Evolutionary conservation across 345 rosid species (phyloP), one percentile per base, ranked within the genome.

Genomic region (Triadica sebifera): DNA sequence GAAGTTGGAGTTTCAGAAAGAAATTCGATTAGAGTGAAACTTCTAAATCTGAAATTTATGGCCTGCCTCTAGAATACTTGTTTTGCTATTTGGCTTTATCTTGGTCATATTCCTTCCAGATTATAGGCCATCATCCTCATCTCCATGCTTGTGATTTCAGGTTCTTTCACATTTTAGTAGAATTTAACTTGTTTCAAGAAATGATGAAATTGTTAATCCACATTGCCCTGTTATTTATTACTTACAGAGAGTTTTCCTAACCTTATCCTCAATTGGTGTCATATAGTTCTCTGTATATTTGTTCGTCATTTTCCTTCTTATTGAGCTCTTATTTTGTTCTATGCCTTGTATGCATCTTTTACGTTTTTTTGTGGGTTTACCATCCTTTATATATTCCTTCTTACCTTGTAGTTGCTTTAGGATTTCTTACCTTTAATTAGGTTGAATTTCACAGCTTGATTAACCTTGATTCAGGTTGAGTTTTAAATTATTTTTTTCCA

Each of bases 401-500:
- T 25, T 59, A 12, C 15, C 16, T 34, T 47, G 37, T 47, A 34
- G 13, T 3, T 52, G 50, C 38, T 66, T 24, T 22, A 38, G 47
- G 62, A 16, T 53, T 29, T 0, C 43, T 6, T 2, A 41, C 22
- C 34, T 29, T 9, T 45, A 49, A 46, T 47, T 47, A 8, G 52
- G 12, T 49, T 49, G 20, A 29, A 10, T 2, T 24, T 70, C 19
- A 13, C 25, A 13, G 74, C n/a, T 70, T 7, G 4, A 22, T 52
- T 56, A 57, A 15, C 8, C 37, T 59, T 17, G 70, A 8, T 39
- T 53, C 29, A 45, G 41, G 34, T 34, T 62, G 58, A 38, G n/a
- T 50, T 73, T 51, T 38, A 39, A 3, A 10, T 61, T 71, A 39
- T 51, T 60, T 47, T 58, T 60, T 10, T 24, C 72, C 83, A 94